A percentile compares a stretch with the other conserved stretches of the same genome.
Evolutionary conservation across 148 eudicot genomes (phyloP).

Genomic region (Salicornia ramosissima): DNA sequence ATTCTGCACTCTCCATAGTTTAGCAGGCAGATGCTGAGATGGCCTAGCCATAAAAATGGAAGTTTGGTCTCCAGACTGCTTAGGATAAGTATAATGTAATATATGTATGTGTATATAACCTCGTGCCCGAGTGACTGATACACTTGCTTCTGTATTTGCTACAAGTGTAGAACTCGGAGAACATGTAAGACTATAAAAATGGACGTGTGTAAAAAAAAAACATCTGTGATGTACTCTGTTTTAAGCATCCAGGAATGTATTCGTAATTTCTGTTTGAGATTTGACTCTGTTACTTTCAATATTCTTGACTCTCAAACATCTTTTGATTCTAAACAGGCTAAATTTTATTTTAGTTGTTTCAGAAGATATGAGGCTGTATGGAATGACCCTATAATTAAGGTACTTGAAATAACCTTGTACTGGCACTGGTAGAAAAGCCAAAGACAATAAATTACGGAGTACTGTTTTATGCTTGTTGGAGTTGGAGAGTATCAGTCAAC

Average conservation of each 20-base stretch:
- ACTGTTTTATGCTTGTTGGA: too few species aligned
- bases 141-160: slow-evolving; percentile 1
- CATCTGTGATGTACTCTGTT: background rate
- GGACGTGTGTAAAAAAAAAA: background rate
- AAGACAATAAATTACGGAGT: too few species aligned
- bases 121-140: slow-evolving; percentile 1
- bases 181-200: background rate
- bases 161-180: slow-evolving; percentile 3
- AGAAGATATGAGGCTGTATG: too few species aligned
- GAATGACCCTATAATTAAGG: too few species aligned
- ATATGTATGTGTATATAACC: slow-evolving; percentile 15
- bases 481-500: too few species aligned
- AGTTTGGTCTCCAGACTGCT: slow-evolving; percentile 28
- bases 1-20: background rate
- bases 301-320: background rate
- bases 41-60: slow-evolving; percentile 25
- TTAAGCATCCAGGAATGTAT: background rate
- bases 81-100: slow-evolving; percentile 3
- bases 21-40: slow-evolving; percentile 23
- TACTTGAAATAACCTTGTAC: too few species aligned
- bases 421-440: too few species aligned
- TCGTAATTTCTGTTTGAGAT: background rate
- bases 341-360: too few species aligned
- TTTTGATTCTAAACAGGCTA: too few species aligned
- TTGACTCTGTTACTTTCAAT: background rate